A percentile compares a stretch with the other conserved stretches of the same genome.
Evolutionary conservation across 2,329 filamentous ascomycete genomes (phyloP).

Genomic region (Didymella pinodella): DNA sequence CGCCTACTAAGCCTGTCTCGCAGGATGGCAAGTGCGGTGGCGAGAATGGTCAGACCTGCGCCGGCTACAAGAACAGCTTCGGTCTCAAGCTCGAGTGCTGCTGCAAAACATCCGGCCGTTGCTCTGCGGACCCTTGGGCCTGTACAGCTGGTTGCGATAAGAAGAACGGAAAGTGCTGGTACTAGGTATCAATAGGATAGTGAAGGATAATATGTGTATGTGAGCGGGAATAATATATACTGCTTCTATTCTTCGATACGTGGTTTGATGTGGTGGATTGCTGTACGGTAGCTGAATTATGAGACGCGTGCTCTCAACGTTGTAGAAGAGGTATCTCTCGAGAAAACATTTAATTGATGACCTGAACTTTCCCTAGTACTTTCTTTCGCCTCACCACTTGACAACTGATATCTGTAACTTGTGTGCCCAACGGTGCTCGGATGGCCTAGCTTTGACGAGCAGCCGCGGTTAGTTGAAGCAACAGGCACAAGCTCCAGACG

Average conservation of each 20-base stretch:
- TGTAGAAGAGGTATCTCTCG: conserved; percentile 6
- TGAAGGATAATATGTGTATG: neutral
- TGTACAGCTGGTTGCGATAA: conserved; percentile 42
- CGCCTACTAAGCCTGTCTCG: conserved; percentile 28
- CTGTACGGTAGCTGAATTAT: conserved; percentile 6
- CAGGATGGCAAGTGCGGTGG: conserved; percentile 39
- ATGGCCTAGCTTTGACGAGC: neutral
- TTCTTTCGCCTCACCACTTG: neutral
- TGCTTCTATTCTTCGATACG: conserved; percentile 7
- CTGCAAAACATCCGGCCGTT: conserved; percentile 31
- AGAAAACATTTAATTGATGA: conserved; percentile 1
- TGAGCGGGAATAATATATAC: neutral
- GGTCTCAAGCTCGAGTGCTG: conserved; percentile 38
- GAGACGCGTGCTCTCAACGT: conserved; percentile 10
- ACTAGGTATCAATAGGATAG: conserved; percentile 11
- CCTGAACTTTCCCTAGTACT: neutral
- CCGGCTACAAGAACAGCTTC: conserved; percentile 33
- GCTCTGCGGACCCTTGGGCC: conserved; percentile 31
- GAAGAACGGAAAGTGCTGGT: conserved; percentile 41
- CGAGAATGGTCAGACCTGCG: conserved; percentile 36
- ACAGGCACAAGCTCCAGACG: neutral
- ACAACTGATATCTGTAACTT: neutral
- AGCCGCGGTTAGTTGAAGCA: neutral
- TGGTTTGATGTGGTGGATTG: conserved; percentile 12
- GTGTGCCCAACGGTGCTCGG: neutral